Base-by-base conservation (phyloP, 2,329 filamentous ascomycete species). In the Alternaria arbusti region DNA sequence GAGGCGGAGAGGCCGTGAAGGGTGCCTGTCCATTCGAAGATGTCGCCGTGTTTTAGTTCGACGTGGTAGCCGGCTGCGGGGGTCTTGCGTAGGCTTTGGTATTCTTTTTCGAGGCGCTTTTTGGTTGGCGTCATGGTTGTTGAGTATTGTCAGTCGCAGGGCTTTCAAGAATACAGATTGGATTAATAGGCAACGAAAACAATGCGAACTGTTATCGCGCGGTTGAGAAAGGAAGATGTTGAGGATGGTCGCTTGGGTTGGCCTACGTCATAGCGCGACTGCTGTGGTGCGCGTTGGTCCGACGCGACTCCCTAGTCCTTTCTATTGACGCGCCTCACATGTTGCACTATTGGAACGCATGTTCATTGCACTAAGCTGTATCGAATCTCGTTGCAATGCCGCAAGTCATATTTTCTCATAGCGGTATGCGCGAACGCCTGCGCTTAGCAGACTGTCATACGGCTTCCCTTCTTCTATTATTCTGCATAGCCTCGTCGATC, bases 81-180 rank as follows among this genome's bases (percentile, higher is more conserved):
- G 17, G 25, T 57, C n/a, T 58, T 51, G 36, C 54, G 59, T 1
- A 61, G 28, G 28, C 54, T 6, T 4, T 61, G 44, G 26, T 46
- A 46, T 15, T 61, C 59, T 4, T 57, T 57, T 15, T 58, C 59
- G 22, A 61, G 46, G 26, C 59, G 59, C 26, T 57, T 61, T n/a
- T 57, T 28, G 1, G 32, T 57, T 8, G 43, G 17, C 8, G 43
- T 26, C 54, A 59, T 63, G 13, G 11, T 57, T 9, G 28, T 20
- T 20, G 20, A 20, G n/a, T n/a, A n/a, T n/a, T n/a, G n/a, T n/a
- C n/a, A n/a, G n/a, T n/a, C n/a, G n/a, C n/a, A n/a, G n/a, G n/a
- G n/a, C n/a, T n/a, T n/a, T n/a, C n/a, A n/a, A n/a, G n/a, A n/a
- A 45, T 36, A 2, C 13, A 9, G 32, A n/a, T 12, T 30, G 11